phyloP scores from a whole-genome alignment of 2,329 filamentous ascomycete genomes.

The Pseudogymnoascus sp. region DNA sequence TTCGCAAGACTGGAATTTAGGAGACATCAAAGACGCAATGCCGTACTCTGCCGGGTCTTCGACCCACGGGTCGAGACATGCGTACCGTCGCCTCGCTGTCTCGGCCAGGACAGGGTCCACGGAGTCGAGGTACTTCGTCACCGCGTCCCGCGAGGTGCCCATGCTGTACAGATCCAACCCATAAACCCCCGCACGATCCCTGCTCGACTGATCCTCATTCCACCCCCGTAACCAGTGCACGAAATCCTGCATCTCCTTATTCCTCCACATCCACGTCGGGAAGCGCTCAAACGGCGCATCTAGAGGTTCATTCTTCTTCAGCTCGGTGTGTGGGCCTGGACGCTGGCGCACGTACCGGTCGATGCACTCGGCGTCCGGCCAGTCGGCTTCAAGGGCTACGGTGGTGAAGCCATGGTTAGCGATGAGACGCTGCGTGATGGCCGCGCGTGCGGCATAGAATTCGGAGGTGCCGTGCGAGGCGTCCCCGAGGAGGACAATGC shows the following conservation, averaged over 20 bases:
- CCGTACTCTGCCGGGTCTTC: constrained; percentile 42
- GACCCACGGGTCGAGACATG: constrained; percentile 39
- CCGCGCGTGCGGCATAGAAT: constrained; percentile 43
- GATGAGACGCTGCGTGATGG: constrained; percentile 43
- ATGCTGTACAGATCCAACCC: constrained; percentile 45
- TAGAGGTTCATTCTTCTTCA: constrained; percentile 17
- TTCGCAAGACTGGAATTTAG: constrained; percentile 38
- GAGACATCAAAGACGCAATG: constrained; percentile 30
- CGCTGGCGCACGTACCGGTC: constrained; percentile 42
- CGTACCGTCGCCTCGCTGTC: constrained; percentile 37
- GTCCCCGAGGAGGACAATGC: constrained; percentile 37
- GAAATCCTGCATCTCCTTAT: constrained; percentile 41
- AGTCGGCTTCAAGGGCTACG: constrained; percentile 44
- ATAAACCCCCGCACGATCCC: constrained; percentile 33
- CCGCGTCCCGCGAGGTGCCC: constrained; percentile 36
- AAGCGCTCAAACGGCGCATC: constrained; percentile 39
- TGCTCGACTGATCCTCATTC: neutral
- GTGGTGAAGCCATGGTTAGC: constrained; percentile 41
- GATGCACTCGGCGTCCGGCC: constrained; percentile 43
- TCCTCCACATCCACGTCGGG: constrained; percentile 49
- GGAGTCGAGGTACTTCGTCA: constrained; percentile 40
- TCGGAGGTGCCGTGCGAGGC: constrained; percentile 46
- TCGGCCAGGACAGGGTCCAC: constrained; percentile 37
- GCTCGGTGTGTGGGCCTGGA: constrained; percentile 29
- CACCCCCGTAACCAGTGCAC: constrained; percentile 42